phyloP scores from a whole-genome alignment of 106 monocot species.

The Dactylorhiza incarnata region DNA sequence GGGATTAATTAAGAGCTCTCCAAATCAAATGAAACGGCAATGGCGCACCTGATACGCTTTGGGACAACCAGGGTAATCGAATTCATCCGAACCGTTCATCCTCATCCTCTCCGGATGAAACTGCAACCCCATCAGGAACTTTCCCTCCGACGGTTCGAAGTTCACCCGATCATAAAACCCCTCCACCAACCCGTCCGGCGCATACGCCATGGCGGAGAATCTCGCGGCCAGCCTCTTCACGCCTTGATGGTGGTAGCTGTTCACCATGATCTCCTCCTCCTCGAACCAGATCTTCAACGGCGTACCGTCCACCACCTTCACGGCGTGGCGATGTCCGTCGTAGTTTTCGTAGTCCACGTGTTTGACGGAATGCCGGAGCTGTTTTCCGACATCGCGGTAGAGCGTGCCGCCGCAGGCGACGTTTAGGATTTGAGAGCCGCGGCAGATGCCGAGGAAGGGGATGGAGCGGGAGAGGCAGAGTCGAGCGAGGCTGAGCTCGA shows the following conservation, averaged over 20 bases:
- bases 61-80: conserved; percentile 88
- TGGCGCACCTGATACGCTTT: conserved; percentile 61
- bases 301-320: conserved; percentile 26
- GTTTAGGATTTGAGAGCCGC: conserved; percentile 90
- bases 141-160: conserved; percentile 71
- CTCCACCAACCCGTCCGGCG: conserved; percentile 65
- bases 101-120: conserved; percentile 97
- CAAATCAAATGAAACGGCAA: neutral
- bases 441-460: conserved; percentile 92
- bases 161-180: conserved; percentile 81
- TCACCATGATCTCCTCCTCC: conserved; percentile 53
- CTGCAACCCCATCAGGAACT: conserved; percentile 87
- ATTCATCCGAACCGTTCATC: conserved; percentile 35
- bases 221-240: conserved; percentile 69
- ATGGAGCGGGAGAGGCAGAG: conserved; percentile 84
- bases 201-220: conserved; percentile 71
- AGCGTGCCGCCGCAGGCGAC: conserved; percentile 79
- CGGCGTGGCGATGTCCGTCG: conserved; percentile 69
- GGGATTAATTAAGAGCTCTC: neutral
- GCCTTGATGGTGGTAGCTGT: conserved; percentile 97
- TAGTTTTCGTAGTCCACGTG: conserved; percentile 85
- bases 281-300: conserved; percentile 1
- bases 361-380: conserved; percentile 18
- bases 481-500: conserved; percentile 73
- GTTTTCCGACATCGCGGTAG: conserved; percentile 67